Evolutionary conservation across 2,329 filamentous ascomycete species (phyloP).

Genomic region (Raffaelea ambrosiae): DNA sequence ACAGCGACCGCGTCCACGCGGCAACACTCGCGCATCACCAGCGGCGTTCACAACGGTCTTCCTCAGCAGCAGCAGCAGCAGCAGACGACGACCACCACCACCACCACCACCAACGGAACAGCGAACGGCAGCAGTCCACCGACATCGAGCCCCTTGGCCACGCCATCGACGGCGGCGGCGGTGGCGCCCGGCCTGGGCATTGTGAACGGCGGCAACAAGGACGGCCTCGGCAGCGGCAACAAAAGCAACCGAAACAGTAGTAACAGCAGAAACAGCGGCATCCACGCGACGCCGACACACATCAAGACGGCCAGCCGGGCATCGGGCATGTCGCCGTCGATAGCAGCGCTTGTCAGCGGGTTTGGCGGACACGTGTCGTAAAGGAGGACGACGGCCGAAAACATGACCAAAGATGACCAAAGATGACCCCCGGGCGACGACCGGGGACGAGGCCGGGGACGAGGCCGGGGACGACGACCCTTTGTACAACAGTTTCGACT

Average conservation of each 20-base stretch:
- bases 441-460: too few relatives aligned
- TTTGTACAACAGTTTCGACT: not conserved
- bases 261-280: not conserved
- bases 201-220: not conserved
- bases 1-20: not conserved
- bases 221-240: not conserved
- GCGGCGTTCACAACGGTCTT: constrained; percentile 3
- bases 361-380: constrained; percentile 10
- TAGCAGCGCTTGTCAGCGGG: constrained; percentile 11
- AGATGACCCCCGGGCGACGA: too few relatives aligned
- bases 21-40: constrained; percentile 4
- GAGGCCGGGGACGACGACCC: too few relatives aligned
- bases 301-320: not conserved
- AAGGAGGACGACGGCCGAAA: not conserved
- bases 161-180: not conserved
- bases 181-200: not conserved
- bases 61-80: not conserved
- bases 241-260: not conserved
- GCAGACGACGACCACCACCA: not conserved
- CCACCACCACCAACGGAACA: not conserved
- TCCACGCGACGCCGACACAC: not conserved
- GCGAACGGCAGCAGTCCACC: not conserved
- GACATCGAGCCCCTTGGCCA: not conserved
- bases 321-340: constrained; percentile 8
- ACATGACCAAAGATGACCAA: too few relatives aligned